phyloP scores from a whole-genome alignment of 2,329 filamentous ascomycete species.

The Bipolaris bicolor region DNA sequence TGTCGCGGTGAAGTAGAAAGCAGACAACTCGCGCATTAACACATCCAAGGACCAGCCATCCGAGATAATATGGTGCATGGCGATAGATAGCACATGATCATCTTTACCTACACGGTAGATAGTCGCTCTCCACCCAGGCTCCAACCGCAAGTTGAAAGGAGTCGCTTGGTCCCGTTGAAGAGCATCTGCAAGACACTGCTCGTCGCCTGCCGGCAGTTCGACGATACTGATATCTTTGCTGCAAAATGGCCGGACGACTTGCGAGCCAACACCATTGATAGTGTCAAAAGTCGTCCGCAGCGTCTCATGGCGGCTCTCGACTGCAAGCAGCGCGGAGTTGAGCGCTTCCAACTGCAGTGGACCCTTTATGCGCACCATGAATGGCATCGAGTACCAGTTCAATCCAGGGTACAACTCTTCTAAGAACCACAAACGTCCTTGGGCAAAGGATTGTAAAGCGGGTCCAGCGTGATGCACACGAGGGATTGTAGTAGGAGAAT shows the following conservation, averaged over 20 bases:
- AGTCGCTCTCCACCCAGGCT: conserved; percentile 2
- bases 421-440: conserved; percentile 7
- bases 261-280: not conserved
- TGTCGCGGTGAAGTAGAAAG: not conserved
- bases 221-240: not conserved
- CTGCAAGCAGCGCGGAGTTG: not conserved
- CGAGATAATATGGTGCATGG: conserved; percentile 18
- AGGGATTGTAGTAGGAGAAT: not conserved
- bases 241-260: not conserved
- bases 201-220: not conserved
- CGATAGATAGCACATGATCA: conserved; percentile 9
- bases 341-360: conserved; percentile 1
- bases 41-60: conserved; percentile 19
- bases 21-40: not conserved
- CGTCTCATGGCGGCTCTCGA: conserved; percentile 6
- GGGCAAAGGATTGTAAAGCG: conserved; percentile 1
- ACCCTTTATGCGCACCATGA: not conserved
- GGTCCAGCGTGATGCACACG: not conserved
- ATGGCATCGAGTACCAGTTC: conserved; percentile 3
- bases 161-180: conserved; percentile 2
- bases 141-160: not conserved
- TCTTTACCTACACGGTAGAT: not conserved
- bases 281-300: conserved; percentile 1
- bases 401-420: conserved; percentile 5
- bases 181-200: not conserved